Evolutionary conservation across 495 filamentous ascomycete genomes (phyloP), one percentile per base, ranked within the genome.

Genomic region (Podospora appendiculata): DNA sequence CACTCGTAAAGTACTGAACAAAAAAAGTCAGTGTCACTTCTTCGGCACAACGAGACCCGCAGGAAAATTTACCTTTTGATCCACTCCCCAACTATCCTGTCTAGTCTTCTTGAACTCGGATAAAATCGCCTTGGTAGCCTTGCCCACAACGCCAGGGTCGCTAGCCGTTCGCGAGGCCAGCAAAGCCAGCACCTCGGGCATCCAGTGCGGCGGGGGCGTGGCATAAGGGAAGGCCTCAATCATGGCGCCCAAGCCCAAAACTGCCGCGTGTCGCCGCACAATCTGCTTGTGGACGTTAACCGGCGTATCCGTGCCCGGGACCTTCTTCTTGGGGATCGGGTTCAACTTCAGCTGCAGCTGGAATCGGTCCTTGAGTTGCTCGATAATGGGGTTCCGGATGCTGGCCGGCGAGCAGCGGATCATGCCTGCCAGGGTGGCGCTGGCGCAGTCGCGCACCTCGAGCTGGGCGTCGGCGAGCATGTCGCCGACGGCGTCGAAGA

Each of bases 21-120:
- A 36, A 62, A 44, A 49, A 54, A 76, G 35, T 56, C 40, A 55
- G 50, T 52, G 25, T 25, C 25, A 25, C 5, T 25, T 25, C 25
- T 25, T 25, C 25, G 5, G 5, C 25, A 5, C 5, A 5, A 25
- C 2, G 25, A 25, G 25, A 25, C 5, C 25, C 25, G 5, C 25
- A 25, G 25, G 8, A 6, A 38, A 40, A 57, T 77, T 62, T 63
- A 96, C 93, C 88, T 95, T 97, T 52, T 94, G 85, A 77, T 99
- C 93, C 41, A 94, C 89, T 62, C 87, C 84, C 93, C 93, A 99
- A 58, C 92, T 99, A 77, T 99, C 93, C 70, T 97, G 94, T 67
- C 93, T 85, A 46, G 94, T 97, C 80, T 97, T 99, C 73, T 99
- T 99, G 68, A 99, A 99, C 58, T 99, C 93, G 43, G 90, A 90